Evolutionary conservation across 106 monocot species (phyloP), one percentile per base, ranked within the genome.

Genomic region (Amphibolis antarctica): DNA sequence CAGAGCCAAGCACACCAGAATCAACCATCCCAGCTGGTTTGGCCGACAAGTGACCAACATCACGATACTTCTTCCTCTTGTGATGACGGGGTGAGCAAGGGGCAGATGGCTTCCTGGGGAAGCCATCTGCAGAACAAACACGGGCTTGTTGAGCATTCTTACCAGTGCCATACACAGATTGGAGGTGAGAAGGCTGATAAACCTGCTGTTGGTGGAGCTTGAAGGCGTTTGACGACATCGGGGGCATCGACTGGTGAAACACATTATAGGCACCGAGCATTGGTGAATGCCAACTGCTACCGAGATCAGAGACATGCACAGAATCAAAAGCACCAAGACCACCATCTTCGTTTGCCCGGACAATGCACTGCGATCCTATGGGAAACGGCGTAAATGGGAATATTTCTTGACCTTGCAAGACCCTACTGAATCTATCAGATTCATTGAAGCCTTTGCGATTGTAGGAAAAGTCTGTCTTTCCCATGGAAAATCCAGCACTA

Each of bases 361-460:
- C 44, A 71, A 66, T 58, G 28, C 22, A 12, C 6, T 50, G 25
- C 23, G 55, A 42, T 60, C 81, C 82, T 17, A 29, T 66, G 20
- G 30, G 19, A 1, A 73, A 68, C 58, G 77, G 66, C 51, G 55
- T 68, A 28, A 55, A 55, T n/a, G 76, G 76, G 59, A 68, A 67
- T 30, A 87, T 77, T 98, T 98, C 90, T 98, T 98, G 96, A 98
- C 96, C 96, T 98, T 98, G 96, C 90, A 98, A 98, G 96, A 98
- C 96, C 96, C 86, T 79, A 73, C 81, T 73, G 90, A 98, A 85
- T 67, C 84, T 55, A 23, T 79, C 5, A 66, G 89, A 86, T 86
- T 86, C 86, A 44, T 75, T 72, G 80, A 87, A 84, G 80, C 78
- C 90, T 62, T 66, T 81, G 82, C 84, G 60, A 30, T 80, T 71